Conservation (phyloP, 805 yeast species). For the Candida xiaguanensis region DNA sequence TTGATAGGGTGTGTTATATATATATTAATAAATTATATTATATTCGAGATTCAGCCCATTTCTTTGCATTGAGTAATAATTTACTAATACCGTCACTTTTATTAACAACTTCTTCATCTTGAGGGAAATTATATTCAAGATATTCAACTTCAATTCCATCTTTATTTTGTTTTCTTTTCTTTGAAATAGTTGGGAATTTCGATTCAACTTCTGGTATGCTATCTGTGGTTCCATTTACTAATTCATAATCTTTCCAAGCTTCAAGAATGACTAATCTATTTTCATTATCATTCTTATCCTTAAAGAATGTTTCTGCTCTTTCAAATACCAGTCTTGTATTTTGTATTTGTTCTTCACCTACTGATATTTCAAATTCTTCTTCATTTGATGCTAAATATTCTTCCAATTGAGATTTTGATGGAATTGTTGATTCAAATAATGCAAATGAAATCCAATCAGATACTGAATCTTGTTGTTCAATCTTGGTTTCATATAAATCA, state of each 20-base stretch:
- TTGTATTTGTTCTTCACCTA: constrained; percentile 47
- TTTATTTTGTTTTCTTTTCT: constrained; percentile 36
- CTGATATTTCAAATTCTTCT: constrained; percentile 48
- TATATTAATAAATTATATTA: background rate
- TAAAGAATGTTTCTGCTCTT: constrained; percentile 46
- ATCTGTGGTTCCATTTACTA: constrained; percentile 50
- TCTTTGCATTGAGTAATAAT: constrained; percentile 42
- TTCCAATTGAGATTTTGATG: constrained; percentile 49
- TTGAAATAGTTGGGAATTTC: constrained; percentile 54
- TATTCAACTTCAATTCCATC: constrained; percentile 51
- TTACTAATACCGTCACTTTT: constrained; percentile 20
- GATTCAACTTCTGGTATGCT: constrained; percentile 31
- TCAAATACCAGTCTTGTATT: constrained; percentile 57
- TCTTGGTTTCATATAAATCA: constrained; percentile 38
- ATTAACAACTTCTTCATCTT: constrained; percentile 37
- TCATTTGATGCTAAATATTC: constrained; percentile 42
- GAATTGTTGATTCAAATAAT: constrained; percentile 64
- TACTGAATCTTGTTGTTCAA: constrained; percentile 22
- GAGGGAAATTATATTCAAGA: constrained; percentile 64
- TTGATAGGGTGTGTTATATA: background rate
- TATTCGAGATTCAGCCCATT: constrained; percentile 12
- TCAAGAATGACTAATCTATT: constrained; percentile 54
- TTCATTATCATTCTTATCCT: constrained; percentile 29
- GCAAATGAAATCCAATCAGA: constrained; percentile 63
- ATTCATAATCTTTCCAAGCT: constrained; percentile 64